These are phyloP conservation scores for Brettanomyces anomalus DNA, from an alignment of 805 yeast genomes.

Conservation along the genomic window DNA sequence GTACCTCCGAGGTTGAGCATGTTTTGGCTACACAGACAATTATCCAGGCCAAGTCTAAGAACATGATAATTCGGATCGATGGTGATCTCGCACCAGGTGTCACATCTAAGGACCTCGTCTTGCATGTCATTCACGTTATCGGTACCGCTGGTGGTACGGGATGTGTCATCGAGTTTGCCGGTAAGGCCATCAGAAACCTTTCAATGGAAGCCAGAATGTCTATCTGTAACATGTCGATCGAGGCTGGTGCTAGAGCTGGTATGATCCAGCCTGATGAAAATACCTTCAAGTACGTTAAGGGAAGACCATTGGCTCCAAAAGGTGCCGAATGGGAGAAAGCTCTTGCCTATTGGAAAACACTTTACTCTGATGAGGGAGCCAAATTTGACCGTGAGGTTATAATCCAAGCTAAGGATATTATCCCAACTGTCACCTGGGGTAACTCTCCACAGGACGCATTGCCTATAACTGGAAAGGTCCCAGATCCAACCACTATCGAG, in stretches of 20 bases:
- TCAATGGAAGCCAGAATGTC: constrained; percentile 99
- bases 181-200: constrained; percentile 81
- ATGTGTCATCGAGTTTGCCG: constrained; percentile 91
- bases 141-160: constrained; percentile 99
- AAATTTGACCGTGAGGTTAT: constrained; percentile 75
- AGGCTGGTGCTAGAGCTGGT: constrained; percentile 99
- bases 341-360: constrained; percentile 79
- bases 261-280: constrained; percentile 94
- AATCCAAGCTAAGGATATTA: constrained; percentile 75
- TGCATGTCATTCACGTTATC: constrained; percentile 91
- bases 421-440: constrained; percentile 99
- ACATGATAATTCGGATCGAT: constrained; percentile 81
- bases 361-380: constrained; percentile 86
- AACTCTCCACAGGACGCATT: constrained; percentile 98
- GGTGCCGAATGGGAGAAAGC: constrained; percentile 97
- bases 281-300: constrained; percentile 83
- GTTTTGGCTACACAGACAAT: constrained; percentile 96
- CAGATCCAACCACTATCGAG: constrained; percentile 70
- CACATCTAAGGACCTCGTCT: constrained; percentile 90
- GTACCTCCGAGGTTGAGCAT: constrained; percentile 98
- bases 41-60: constrained; percentile 90
- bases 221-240: constrained; percentile 98
- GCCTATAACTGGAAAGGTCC: constrained; percentile 84
- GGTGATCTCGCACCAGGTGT: constrained; percentile 84
- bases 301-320: constrained; percentile 89